Evolutionary conservation across 2,329 filamentous ascomycete species (phyloP).

Genomic region (Trematosphaeria pertusa): DNA sequence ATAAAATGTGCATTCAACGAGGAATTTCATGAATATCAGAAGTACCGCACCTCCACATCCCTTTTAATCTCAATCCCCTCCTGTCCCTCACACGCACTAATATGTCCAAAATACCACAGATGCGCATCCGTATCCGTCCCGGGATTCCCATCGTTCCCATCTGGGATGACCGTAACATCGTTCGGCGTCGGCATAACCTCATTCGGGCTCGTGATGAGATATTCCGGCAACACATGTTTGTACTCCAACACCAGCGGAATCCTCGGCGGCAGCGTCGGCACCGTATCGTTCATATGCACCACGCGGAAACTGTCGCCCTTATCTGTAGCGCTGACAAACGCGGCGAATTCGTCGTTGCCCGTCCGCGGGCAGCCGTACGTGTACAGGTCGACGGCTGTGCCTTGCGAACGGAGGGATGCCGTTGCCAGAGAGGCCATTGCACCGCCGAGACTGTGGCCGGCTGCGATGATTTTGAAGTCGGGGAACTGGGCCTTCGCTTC

Average conservation of each 20-base stretch:
- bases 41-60: too few species aligned
- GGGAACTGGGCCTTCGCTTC: slow-evolving; percentile 57
- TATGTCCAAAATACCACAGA: slow-evolving; percentile 45
- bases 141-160: slow-evolving; percentile 41
- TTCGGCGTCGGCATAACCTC: slow-evolving; percentile 21
- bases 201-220: slow-evolving; percentile 53
- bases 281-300: slow-evolving; percentile 71
- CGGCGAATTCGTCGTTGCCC: slow-evolving; percentile 63
- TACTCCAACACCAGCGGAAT: slow-evolving; percentile 63
- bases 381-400: slow-evolving; percentile 63
- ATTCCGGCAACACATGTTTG: slow-evolving; percentile 65
- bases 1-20: too few species aligned
- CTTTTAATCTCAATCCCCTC: slow-evolving; percentile 35
- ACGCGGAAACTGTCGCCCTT: slow-evolving; percentile 66
- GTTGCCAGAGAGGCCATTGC: slow-evolving; percentile 68
- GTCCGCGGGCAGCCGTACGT: slow-evolving; percentile 72
- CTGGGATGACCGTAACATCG: slow-evolving; percentile 32
- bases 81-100: slow-evolving; percentile 38
- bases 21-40: too few species aligned
- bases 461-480: slow-evolving; percentile 61
- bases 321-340: slow-evolving; percentile 61
- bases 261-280: slow-evolving; percentile 69
- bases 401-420: slow-evolving; percentile 60
- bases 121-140: slow-evolving; percentile 39
- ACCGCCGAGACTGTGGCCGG: slow-evolving; percentile 73